Evolutionary conservation across 345 rosid genomes (phyloP).

Genomic region (Hevea brasiliensis): DNA sequence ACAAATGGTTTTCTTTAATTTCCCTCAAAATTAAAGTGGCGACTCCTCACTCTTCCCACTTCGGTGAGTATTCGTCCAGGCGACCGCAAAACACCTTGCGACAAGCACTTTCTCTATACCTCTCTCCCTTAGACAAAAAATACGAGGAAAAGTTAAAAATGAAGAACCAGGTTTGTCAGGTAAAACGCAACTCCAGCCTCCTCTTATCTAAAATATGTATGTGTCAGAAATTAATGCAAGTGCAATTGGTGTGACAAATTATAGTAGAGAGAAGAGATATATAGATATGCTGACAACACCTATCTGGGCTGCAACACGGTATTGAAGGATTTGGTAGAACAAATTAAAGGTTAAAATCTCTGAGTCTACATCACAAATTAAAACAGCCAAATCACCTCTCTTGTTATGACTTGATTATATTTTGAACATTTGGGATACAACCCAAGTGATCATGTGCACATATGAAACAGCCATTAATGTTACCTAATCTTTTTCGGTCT

Average conservation of each 20-base stretch:
- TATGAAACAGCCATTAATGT: background rate
- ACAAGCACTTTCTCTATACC: background rate
- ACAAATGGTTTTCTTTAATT: too few relatives aligned
- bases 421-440: background rate
- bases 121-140: background rate
- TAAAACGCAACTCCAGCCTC: background rate
- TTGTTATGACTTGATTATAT: background rate
- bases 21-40: too few relatives aligned
- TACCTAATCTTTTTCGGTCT: background rate
- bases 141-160: background rate
- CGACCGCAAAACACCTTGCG: too few relatives aligned
- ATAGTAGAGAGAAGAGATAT: background rate
- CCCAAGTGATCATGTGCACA: background rate
- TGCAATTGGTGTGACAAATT: constrained; percentile 16
- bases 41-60: too few relatives aligned
- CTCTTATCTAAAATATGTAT: background rate
- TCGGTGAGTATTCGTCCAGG: too few relatives aligned
- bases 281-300: background rate
- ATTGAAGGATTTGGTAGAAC: background rate
- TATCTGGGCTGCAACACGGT: too few relatives aligned
- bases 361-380: background rate
- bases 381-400: background rate
- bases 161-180: constrained; percentile 11
- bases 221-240: background rate
- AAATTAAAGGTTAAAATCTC: too few relatives aligned